Evolutionary conservation across 805 yeast genomes (phyloP).

Genomic region (Nakazawaea molendinolei): DNA sequence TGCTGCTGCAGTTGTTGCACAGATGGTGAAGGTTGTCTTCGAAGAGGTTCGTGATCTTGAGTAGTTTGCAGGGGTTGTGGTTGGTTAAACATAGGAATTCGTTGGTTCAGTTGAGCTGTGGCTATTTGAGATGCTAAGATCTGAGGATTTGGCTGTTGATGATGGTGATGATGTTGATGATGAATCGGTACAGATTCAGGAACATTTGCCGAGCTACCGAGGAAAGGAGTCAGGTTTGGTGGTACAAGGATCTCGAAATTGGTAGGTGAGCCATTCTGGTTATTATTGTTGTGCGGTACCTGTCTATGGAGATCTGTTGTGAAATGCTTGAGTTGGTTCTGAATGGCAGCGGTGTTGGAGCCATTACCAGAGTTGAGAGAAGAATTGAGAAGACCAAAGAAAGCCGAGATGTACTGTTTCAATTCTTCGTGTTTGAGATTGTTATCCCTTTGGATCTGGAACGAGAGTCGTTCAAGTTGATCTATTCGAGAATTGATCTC

Average conservation of each 20-base stretch:
- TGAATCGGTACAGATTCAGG: too few relatives aligned
- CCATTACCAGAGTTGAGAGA: too few relatives aligned
- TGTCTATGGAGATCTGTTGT: neutral
- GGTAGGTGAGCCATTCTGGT: too few relatives aligned
- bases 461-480: conserved; percentile 3
- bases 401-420: conserved; percentile 9
- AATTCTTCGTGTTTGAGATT: conserved; percentile 8
- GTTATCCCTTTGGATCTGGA: conserved; percentile 6
- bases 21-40: neutral
- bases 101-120: too few relatives aligned
- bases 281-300: too few relatives aligned
- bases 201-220: too few relatives aligned
- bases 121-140: neutral
- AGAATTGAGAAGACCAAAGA: conserved; percentile 10
- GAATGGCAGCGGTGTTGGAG: neutral
- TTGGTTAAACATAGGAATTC: too few relatives aligned
- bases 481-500: conserved; percentile 11
- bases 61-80: neutral
- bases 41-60: neutral
- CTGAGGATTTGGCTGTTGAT: neutral
- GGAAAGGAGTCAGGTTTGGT: too few relatives aligned
- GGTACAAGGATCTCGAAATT: too few relatives aligned
- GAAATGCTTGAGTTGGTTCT: neutral
- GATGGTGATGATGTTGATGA: neutral
- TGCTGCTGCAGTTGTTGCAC: conserved; percentile 1